Percentiles rank a stretch among this genome's conserved stretches.
phyloP scores from a whole-genome alignment of 2,329 filamentous ascomycete species.

The Penicillium griseofulvum region DNA sequence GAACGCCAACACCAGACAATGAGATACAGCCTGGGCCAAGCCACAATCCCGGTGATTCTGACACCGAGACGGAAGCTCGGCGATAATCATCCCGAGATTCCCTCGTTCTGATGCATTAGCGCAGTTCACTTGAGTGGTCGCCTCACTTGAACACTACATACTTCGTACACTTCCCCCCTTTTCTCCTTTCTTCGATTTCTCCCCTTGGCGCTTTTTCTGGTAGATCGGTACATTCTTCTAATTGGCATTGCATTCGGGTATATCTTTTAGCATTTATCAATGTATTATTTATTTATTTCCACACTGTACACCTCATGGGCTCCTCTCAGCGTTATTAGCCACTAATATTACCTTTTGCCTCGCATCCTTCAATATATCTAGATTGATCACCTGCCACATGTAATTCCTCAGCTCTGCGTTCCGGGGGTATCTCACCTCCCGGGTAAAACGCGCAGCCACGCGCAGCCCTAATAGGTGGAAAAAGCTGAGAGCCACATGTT shows the following conservation, averaged over 20 bases:
- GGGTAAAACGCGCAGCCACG: neutral
- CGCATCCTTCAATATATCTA: neutral
- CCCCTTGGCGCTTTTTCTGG: constrained; percentile 1
- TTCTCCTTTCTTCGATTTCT: neutral
- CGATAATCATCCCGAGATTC: constrained; percentile 1
- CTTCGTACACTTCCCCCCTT: constrained; percentile 2
- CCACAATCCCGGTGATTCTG: neutral
- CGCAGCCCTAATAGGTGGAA: constrained; percentile 15
- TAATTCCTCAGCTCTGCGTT: neutral
- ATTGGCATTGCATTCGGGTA: constrained; percentile 22
- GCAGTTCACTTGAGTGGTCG: constrained; percentile 19
- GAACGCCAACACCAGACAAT: constrained; percentile 11
- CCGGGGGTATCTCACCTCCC: neutral
- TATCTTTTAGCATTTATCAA: constrained; percentile 16
- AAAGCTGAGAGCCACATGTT: constrained; percentile 3
- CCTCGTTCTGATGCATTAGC: neutral
- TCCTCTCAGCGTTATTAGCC: neutral
- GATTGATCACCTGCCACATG: neutral
- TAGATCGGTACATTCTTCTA: constrained; percentile 16
- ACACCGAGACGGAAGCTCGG: constrained; percentile 7
- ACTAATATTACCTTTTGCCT: neutral
- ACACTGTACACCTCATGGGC: neutral
- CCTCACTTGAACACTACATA: constrained; percentile 16
- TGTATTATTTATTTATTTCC: neutral
- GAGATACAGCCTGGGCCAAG: constrained; percentile 1